Evolutionary conservation across 2,329 filamentous ascomycete species (phyloP).

Genomic region (Microascus cirrosus): DNA sequence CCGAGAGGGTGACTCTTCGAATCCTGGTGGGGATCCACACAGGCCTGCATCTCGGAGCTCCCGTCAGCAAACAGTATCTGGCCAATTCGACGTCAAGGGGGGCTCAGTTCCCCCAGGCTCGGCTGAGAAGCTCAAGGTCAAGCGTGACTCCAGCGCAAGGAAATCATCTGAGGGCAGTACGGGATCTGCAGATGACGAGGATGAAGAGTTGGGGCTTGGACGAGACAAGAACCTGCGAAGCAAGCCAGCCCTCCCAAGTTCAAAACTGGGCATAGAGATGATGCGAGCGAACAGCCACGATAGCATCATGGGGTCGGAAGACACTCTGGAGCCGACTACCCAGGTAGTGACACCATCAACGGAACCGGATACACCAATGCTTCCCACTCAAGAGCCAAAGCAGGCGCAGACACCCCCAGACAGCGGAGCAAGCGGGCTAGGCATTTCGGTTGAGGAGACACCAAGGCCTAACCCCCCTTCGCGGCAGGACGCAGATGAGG

Average conservation of each 20-base stretch:
- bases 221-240: constrained; percentile 36
- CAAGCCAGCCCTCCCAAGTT: constrained; percentile 56
- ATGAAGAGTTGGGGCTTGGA: constrained; percentile 66
- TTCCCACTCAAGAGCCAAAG: constrained; percentile 12
- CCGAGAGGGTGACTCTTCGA: constrained; percentile 43
- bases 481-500: constrained; percentile 13
- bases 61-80: constrained; percentile 55
- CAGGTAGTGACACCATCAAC: constrained; percentile 39
- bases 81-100: constrained; percentile 37
- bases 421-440: constrained; percentile 8
- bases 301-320: constrained; percentile 50
- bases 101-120: constrained; percentile 46
- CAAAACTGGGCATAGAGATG: constrained; percentile 93
- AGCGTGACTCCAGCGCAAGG: constrained; percentile 64
- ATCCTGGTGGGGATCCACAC: constrained; percentile 19
- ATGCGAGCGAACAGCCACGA: constrained; percentile 94
- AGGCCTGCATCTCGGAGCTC: constrained; percentile 32
- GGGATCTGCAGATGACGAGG: constrained; percentile 90
- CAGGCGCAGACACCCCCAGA: constrained; percentile 17
- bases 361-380: constrained; percentile 21
- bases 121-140: constrained; percentile 61
- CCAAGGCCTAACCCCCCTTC: constrained; percentile 23
- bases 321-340: constrained; percentile 37
- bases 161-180: constrained; percentile 54
- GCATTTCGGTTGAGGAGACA: constrained; percentile 26